Percentiles rank a stretch among this genome's conserved stretches.
Evolutionary conservation across 768 basidiomycete species (phyloP).

Genomic region (Albatrellus ellisii): DNA sequence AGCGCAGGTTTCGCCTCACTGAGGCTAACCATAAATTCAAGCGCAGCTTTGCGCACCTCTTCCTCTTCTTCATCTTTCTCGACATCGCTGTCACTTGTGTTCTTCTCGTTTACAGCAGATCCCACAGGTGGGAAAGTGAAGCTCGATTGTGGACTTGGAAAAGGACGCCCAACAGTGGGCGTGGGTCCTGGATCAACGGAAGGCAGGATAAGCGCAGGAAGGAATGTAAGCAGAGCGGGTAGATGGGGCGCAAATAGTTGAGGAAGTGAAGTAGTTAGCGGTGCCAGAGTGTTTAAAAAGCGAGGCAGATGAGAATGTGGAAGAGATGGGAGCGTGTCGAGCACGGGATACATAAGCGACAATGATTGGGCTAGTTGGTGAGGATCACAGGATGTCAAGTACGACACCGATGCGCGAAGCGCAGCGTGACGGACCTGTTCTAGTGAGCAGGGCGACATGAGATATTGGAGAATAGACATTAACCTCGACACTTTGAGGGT

Average conservation of each 20-base stretch:
- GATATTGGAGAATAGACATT: conserved; percentile 14
- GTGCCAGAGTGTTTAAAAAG: conserved; percentile 58
- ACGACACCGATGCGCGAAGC: conserved; percentile 55
- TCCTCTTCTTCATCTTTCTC: conserved; percentile 53
- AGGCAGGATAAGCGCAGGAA: conserved; percentile 61
- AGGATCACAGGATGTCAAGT: conserved; percentile 48
- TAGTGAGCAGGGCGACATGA: neutral
- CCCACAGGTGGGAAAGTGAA: conserved; percentile 26
- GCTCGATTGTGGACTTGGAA: conserved; percentile 21
- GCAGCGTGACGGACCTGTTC: conserved; percentile 60
- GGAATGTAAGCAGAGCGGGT: conserved; percentile 49
- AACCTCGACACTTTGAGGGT: conserved; percentile 50
- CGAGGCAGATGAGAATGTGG: conserved; percentile 40
- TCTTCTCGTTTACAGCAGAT: conserved; percentile 14
- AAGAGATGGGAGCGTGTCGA: conserved; percentile 56
- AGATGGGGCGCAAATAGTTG: conserved; percentile 67
- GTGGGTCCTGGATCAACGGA: conserved; percentile 39
- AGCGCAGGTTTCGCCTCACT: conserved; percentile 61
- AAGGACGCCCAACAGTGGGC: conserved; percentile 36
- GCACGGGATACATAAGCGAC: conserved; percentile 54
- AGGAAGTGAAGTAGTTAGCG: conserved; percentile 55
- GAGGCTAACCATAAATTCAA: conserved; percentile 79
- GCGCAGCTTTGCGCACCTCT: conserved; percentile 54
- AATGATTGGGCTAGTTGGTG: conserved; percentile 48
- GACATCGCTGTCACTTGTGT: conserved; percentile 23